Evolutionary conservation across 208 protist species (phyloP).

Genomic region (Trichomonas tenax): DNA sequence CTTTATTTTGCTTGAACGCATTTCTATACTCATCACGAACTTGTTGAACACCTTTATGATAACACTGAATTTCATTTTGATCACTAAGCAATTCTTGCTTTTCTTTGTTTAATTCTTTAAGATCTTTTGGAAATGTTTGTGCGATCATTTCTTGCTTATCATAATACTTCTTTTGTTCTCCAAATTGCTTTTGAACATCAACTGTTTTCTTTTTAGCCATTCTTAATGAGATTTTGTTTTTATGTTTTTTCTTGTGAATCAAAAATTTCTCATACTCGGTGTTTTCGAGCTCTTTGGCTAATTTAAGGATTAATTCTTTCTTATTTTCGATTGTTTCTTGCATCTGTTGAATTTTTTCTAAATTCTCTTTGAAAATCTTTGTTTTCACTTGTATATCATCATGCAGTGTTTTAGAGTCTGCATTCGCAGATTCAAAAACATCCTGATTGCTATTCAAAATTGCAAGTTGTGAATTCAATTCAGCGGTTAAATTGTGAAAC

Average conservation of each 20-base stretch:
- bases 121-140: neutral
- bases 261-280: neutral
- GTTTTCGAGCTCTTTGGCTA: neutral
- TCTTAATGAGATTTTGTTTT: neutral
- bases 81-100: neutral
- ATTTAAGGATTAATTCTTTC: neutral
- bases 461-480: neutral
- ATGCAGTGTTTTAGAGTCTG: neutral
- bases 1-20: neutral
- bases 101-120: neutral
- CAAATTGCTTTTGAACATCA: neutral
- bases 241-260: neutral
- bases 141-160: neutral
- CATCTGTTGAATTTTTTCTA: neutral
- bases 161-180: neutral
- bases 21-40: neutral
- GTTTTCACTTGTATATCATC: neutral
- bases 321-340: neutral
- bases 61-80: neutral
- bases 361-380: neutral
- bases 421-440: neutral
- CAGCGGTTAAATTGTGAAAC: neutral
- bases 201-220: neutral
- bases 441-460: neutral
- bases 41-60: neutral